Conservation (phyloP, 169 alveolate species). For the Hepatocystis sp. region DNA sequence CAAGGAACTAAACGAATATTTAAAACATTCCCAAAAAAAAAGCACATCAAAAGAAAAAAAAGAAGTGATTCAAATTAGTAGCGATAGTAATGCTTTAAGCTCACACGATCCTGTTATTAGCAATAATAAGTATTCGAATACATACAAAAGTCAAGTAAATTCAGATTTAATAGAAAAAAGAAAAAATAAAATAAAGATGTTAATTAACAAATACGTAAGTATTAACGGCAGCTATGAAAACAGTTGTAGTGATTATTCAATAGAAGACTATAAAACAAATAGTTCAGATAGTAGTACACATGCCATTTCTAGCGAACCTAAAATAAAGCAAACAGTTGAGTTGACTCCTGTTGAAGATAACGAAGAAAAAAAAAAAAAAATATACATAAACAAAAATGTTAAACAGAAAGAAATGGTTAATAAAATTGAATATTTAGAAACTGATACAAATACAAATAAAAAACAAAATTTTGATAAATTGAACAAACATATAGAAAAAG, state of each 20-base stretch:
- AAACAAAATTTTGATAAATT: too few relatives aligned
- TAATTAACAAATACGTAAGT: constrained; percentile 38
- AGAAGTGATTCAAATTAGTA: background rate
- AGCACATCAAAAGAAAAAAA: constrained; percentile 4
- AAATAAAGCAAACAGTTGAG: too few relatives aligned
- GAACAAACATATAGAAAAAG: constrained; percentile 26
- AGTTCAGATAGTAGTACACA: background rate
- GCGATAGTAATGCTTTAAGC: background rate
- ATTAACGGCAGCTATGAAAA: constrained; percentile 27
- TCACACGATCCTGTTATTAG: background rate
- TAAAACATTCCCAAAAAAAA: constrained; percentile 18
- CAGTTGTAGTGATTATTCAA: constrained; percentile 43
- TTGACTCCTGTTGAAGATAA: background rate
- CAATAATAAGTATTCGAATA: background rate
- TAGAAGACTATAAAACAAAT: constrained; percentile 23
- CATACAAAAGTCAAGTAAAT: too few relatives aligned
- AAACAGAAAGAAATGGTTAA: too few relatives aligned
- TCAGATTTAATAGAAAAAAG: constrained; percentile 25
- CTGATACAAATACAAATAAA: too few relatives aligned
- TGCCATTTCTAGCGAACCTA: too few relatives aligned
- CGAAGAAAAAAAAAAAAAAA: background rate
- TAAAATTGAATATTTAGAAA: too few relatives aligned
- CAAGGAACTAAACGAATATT: constrained; percentile 30
- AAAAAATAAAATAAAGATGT: constrained; percentile 39
- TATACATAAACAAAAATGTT: too few relatives aligned